Base-by-base conservation (phyloP, 1,284 basidiomycete genomes). In the Cerrena zonata region DNA sequence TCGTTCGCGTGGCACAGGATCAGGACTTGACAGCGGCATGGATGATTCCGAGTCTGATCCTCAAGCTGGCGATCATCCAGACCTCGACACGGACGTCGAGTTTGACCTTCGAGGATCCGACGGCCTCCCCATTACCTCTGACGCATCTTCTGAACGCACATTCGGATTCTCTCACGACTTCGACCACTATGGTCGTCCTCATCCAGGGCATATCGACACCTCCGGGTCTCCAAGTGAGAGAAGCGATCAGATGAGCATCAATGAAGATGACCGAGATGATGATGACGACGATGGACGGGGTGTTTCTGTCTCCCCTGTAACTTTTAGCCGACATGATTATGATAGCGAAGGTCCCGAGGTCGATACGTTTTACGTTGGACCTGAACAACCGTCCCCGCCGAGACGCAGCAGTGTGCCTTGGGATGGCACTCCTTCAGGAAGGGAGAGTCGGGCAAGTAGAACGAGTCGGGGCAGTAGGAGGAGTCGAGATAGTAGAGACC, bases 81-180 rank as follows among this genome's bases (percentile, higher is more conserved):
- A 69, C 30, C 61, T 71, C 38, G 70, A 70, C 48, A 69, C 69
- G 1, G 70, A 72, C 53, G 69, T 70, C 21, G 70, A 71, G 56
- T 58, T 68, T 43, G 68, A 66, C 40, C 55, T 61, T 26, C 60
- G 58, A 27, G 53, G 55, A 24, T 25, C 47, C 10, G 26, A 46
- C 48, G 53, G n/a, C 50, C 59, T 56, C 51, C 47, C 54, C 19
- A 57, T 61, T 3, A 45, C 58, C 3, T 69, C 72, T 2, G 77
- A 80, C 59, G 69, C 70, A 2, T 73, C 74, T 22, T 81, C 77
- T 2, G 72, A 71, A 52, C 69, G 77, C 58, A 80, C 79, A 0
- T 80, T 81, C 42, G 63, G 56, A 53, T 58, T 76, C 13, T n/a
- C 45, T 5, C 48, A 52, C 12, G 56, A 61, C 47, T 52, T 55